Evolutionary conservation across 306 rosid genomes (phyloP), one percentile per base, ranked within the genome.

Genomic region (Rosa persica): DNA sequence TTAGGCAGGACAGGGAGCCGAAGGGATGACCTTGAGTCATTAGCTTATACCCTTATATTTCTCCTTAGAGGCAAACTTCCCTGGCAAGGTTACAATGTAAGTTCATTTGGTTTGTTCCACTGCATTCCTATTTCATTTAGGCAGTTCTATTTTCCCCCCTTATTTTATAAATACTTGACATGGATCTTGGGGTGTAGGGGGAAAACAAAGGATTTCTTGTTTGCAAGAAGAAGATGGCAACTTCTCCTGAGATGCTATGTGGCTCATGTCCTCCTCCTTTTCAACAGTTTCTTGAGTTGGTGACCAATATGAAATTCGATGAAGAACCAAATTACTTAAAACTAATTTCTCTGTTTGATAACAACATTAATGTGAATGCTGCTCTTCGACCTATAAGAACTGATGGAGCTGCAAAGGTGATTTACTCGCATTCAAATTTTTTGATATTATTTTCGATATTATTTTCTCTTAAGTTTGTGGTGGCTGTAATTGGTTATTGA

Each of bases 1-100:
- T 74, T 83, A 69, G 86, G 86, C 30, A 78, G 86, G 74, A 83
- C 86, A 39, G 86, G 86, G 47, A 83, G 86, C 76, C 86, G 86
- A 44, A 78, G 86, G 68, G 86, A 83, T 69, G 86, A 83, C 52
- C 82, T 83, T 13, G 86, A 83, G 78, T 83, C 86, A 5, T 74
- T 83, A 60, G 86, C 86, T 36, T 83, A 83, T 74, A 83, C 82
- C 40, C 77, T 83, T 43, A 58, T 83, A 58, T 83, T 83, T 76
- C 86, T 83, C 22, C 86, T 78, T 20, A 83, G 74, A 83, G 86
- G 86, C 74, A 83, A 83, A 52, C 86, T 83, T 74, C 86, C 86
- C 9, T 83, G 86, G 86, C 86, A 83, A 80, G 86, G 86, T 51
- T 83, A 83, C 66, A 76, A 60, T 68, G 86, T 83, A 60, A 78